Percentiles rank a stretch among this genome's conserved stretches.
Conservation (phyloP, 2,329 filamentous ascomycete species). For the Tolypocladium ovalisporum region DNA sequence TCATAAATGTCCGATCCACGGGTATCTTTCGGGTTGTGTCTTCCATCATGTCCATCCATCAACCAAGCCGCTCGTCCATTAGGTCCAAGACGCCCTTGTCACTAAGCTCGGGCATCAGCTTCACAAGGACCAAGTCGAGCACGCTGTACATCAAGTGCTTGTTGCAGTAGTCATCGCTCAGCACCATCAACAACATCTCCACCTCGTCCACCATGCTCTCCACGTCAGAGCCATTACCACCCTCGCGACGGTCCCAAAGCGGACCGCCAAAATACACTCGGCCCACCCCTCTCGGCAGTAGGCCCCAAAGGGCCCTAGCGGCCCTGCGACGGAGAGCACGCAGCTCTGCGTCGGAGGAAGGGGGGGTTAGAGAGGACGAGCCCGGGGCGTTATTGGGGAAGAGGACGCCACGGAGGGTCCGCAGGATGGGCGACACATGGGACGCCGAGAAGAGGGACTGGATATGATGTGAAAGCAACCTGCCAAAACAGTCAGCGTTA, state of each 20-base stretch:
- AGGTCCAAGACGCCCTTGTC: conserved; percentile 62
- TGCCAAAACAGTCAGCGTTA: conserved; percentile 23
- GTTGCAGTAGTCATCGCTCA: conserved; percentile 80
- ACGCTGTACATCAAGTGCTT: conserved; percentile 80
- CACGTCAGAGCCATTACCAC: conserved; percentile 15
- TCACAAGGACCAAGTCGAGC: conserved; percentile 71
- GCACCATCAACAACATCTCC: conserved; percentile 58
- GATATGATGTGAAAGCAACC: conserved; percentile 48
- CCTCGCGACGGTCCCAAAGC: conserved; percentile 10
- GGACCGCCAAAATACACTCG: conserved; percentile 38
- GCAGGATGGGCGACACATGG: conserved; percentile 55
- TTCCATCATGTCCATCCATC: background rate
- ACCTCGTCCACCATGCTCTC: conserved; percentile 42
- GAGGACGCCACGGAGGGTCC: conserved; percentile 62
- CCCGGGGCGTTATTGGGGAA: conserved; percentile 79
- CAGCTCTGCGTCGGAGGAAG: conserved; percentile 47
- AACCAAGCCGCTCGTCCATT: conserved; percentile 57
- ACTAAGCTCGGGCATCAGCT: conserved; percentile 72
- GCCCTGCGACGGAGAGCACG: conserved; percentile 54
- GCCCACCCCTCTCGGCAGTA: conserved; percentile 35
- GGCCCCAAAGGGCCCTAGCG: conserved; percentile 45
- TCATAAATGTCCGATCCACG: background rate
- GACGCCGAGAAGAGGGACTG: conserved; percentile 50
- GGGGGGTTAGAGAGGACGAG: conserved; percentile 48
- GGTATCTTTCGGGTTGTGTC: background rate